Evolutionary conservation across 192 early-diverging fungal species (phyloP), one percentile per base, ranked within the genome.

Genomic region (Obelidium mucronatum): DNA sequence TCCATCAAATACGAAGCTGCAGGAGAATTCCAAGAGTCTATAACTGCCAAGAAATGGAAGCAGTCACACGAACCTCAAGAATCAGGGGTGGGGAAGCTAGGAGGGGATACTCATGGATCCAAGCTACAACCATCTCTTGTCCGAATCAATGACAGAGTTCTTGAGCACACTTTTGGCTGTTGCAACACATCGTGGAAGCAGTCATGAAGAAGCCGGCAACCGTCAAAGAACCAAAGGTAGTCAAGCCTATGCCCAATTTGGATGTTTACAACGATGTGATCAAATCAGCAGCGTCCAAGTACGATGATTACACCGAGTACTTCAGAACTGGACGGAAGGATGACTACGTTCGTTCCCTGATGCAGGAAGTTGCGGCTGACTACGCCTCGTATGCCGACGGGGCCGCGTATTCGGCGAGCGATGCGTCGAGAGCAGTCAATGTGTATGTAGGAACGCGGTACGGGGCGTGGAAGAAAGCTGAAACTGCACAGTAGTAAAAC

Each of bases 231-330:
- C 52, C 52, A 53, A 53, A 53, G 52, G 24, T 24, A 53, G 52
- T 3, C 52, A 53, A 53, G 24, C 52, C 52, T 53, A 24, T 1
- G 1, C 19, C 19, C 19, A 24, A 53, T 53, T 53, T n/a, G 19
- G 24, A 24, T 1, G 52, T 1, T 24, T 53, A 53, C 24, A 1
- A 53, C 24, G 52, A 53, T 53, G 2, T 24, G 19, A 53, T 53
- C 52, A 24, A n/a, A 24, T 53, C 52, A n/a, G 52, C 52, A 53
- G 52, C 24, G 52, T n/a, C 52, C 52, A 53, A 53, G 52, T 53
- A n/a, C 24, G 52, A 53, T 24, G 24, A 3, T 1, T 53, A 24
- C 2, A 24, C 19, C 24, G 52, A 17, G 24, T 53, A n/a, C 52
- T 53, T 53, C 24, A 24, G 52, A 1, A 53, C 19, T 53, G 52